Conservation (phyloP, 768 basidiomycete species). For the Austroboletus festivus region DNA sequence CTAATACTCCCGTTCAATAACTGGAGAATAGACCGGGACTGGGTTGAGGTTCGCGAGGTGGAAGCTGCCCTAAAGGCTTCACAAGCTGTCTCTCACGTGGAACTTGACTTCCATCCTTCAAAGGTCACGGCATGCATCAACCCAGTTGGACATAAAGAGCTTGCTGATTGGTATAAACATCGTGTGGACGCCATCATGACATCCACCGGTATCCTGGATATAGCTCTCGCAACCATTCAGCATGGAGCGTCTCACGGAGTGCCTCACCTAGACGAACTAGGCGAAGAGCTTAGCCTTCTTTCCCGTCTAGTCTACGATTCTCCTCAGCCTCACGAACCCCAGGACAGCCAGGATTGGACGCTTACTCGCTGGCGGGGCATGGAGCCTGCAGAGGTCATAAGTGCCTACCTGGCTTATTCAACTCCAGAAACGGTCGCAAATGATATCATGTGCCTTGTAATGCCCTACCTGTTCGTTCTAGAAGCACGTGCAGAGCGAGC, state of each 20-base stretch:
- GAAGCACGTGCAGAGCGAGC: slow-evolving; percentile 84
- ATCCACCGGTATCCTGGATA: slow-evolving; percentile 71
- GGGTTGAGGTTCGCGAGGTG: slow-evolving; percentile 51
- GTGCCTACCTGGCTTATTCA: slow-evolving; percentile 74
- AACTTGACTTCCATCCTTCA: slow-evolving; percentile 11
- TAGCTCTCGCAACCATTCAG: slow-evolving; percentile 77
- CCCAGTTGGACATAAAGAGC: slow-evolving; percentile 27
- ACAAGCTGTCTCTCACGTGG: slow-evolving; percentile 13
- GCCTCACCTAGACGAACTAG: slow-evolving; percentile 74
- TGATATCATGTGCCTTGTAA: slow-evolving; percentile 73
- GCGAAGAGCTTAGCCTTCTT: slow-evolving; percentile 88
- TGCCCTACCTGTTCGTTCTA: slow-evolving; percentile 91
- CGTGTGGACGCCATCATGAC: slow-evolving; percentile 62
- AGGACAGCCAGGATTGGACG: slow-evolving; percentile 64
- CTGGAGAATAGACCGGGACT: slow-evolving; percentile 58
- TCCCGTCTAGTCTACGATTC: slow-evolving; percentile 85
- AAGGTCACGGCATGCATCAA: slow-evolving; percentile 6
- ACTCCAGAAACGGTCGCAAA: slow-evolving; percentile 58
- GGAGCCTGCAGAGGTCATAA: slow-evolving; percentile 60
- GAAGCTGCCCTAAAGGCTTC: slow-evolving; percentile 38
- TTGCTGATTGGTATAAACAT: slow-evolving; percentile 72
- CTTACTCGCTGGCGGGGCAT: slow-evolving; percentile 70
- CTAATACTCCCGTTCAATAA: slow-evolving; percentile 23
- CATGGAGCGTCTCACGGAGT: slow-evolving; percentile 82
- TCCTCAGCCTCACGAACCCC: slow-evolving; percentile 41